Evolutionary conservation across 2,329 filamentous ascomycete species (phyloP), one percentile per base, ranked within the genome.

Genomic region (Aspergillus alliaceus): DNA sequence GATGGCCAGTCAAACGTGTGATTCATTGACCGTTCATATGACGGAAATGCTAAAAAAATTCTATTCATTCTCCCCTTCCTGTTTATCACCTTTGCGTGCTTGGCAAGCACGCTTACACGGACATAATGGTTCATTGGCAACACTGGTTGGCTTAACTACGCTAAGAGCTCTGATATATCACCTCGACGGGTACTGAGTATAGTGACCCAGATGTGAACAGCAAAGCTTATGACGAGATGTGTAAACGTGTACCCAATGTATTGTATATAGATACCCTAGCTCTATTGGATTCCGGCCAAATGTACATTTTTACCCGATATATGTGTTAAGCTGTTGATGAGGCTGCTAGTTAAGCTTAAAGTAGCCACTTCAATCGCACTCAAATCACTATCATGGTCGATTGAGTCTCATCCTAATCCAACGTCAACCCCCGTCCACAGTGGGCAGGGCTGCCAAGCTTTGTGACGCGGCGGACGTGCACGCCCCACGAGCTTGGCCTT

Each of bases 191-290:
- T 15, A 5, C 14, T 44, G 22, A 6, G 40, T 35, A 8, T 20
- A 24, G 12, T n/a, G 14, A 27, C n/a, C 14, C 22, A n/a, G 24
- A 11, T 44, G 40, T 27, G 22, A 11, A 27, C 40, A 44, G 40
- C 14, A 44, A 27, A 12, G 24, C 4, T 44, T 27, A 44, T 14
- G 40, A 44, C 24, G 40, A 44, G 15, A 44, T 29, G 40, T 24
- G 27, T 27, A 11, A 40, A 40, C 18, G n/a, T 55, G 44, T 51
- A 47, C 47, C 40, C 42, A 53, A 18, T 44, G 29, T 52, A 50
- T 56, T 57, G 55, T 64, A 58, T 56, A 62, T 66, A 64, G 57
- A 66, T 66, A 66, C 64, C 64, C 64, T 62, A 37, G 40, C 40
- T 34, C 29, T 56, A 20, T 18, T 40, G 25, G 7, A 32, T 56